These are phyloP conservation scores for Neurospora sp. DNA, from an alignment of 495 filamentous ascomycete genomes.

Conservation along the genomic window DNA sequence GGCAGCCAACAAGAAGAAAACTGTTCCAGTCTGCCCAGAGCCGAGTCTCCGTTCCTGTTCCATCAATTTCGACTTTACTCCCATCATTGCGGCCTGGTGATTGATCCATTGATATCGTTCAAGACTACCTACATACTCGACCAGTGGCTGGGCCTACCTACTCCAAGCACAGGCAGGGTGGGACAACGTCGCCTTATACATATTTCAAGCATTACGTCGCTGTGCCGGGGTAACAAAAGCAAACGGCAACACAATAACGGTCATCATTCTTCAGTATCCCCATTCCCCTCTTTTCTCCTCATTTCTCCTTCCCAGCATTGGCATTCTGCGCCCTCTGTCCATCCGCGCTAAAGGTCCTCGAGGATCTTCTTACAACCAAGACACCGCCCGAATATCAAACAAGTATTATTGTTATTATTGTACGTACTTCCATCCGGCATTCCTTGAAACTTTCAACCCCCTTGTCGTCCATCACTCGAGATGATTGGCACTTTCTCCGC, in stretches of 20 bases:
- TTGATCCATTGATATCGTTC: background rate
- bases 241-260: background rate
- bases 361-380: background rate
- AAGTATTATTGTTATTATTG: background rate
- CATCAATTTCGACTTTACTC: background rate
- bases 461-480: background rate
- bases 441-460: background rate
- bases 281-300: constrained; percentile 13
- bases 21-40: background rate
- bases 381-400: background rate
- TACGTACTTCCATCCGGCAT: background rate
- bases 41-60: background rate
- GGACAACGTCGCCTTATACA: background rate
- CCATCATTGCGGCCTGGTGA: background rate
- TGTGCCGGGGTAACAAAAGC: background rate
- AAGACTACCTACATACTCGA: background rate
- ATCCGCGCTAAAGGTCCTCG: background rate
- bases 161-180: background rate
- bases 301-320: constrained; percentile 15
- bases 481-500: background rate
- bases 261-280: background rate
- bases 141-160: background rate
- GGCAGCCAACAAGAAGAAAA: background rate
- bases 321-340: constrained; percentile 4
- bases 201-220: background rate